Conservation (phyloP, 2,329 filamentous ascomycete genomes). For the Knufia fluminis region DNA sequence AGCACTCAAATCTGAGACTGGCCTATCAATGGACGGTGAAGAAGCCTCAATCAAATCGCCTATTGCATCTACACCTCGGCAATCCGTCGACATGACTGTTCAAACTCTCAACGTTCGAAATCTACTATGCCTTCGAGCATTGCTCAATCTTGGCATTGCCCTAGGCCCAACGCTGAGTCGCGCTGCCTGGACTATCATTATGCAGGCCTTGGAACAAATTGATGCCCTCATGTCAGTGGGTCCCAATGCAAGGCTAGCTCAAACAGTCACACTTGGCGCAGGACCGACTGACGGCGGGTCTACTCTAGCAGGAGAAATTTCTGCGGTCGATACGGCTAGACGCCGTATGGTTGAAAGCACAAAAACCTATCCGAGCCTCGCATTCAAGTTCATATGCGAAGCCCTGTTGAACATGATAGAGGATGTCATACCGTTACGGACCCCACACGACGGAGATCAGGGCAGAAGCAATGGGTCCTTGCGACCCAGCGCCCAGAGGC, state of each 20-base stretch:
- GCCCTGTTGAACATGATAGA: slow-evolving; percentile 64
- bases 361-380: slow-evolving; percentile 72
- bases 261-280: no score
- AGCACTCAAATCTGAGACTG: neutral
- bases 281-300: slow-evolving; percentile 28
- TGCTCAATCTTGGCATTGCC: slow-evolving; percentile 93
- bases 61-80: slow-evolving; percentile 5
- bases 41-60: slow-evolving; percentile 5
- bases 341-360: slow-evolving; percentile 85
- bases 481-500: slow-evolving; percentile 34
- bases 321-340: slow-evolving; percentile 80
- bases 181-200: slow-evolving; percentile 74
- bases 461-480: slow-evolving; percentile 15
- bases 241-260: slow-evolving; percentile 20
- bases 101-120: slow-evolving; percentile 74
- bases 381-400: slow-evolving; percentile 68
- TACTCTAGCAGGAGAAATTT: slow-evolving; percentile 71
- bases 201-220: slow-evolving; percentile 86
- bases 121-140: slow-evolving; percentile 75
- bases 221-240: slow-evolving; percentile 67
- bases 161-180: slow-evolving; percentile 75
- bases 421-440: neutral
- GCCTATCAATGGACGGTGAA: neutral
- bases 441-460: slow-evolving; percentile 16
- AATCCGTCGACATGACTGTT: neutral